phyloP scores from a whole-genome alignment of 371 early-diverging fungal species.

The Apophysomyces ossiformis region DNA sequence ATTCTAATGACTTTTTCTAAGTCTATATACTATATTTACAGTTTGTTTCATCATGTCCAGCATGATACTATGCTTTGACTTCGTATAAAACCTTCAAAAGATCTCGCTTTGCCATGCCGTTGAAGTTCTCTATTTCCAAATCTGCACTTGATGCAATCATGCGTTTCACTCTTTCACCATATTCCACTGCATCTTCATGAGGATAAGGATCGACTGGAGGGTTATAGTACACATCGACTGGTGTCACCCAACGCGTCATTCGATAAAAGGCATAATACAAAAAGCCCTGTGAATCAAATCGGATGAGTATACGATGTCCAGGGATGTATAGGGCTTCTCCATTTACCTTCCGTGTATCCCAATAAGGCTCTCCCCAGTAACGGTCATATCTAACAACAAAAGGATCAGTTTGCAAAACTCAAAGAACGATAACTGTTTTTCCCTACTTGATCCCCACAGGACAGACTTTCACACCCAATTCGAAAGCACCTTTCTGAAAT shows the following conservation, averaged over 20 bases:
- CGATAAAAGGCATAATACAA: slow-evolving; percentile 49
- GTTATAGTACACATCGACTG: slow-evolving; percentile 39
- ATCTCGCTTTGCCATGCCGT: slow-evolving; percentile 49
- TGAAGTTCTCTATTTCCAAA: slow-evolving; percentile 37
- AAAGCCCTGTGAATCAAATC: slow-evolving; percentile 26
- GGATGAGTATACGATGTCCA: not conserved
- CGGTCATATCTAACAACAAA: slow-evolving; percentile 31
- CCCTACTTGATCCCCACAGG: slow-evolving; percentile 46
- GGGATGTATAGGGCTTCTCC: not conserved
- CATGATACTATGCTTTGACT: slow-evolving; percentile 9
- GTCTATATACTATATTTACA: not conserved
- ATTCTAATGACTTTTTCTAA: not conserved
- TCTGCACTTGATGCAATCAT: slow-evolving; percentile 31
- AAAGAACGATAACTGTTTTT: slow-evolving; percentile 1
- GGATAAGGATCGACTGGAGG: slow-evolving; percentile 21
- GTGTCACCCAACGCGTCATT: slow-evolving; percentile 50
- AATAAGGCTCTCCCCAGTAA: slow-evolving; percentile 45
- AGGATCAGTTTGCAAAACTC: not conserved
- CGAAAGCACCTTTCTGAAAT: slow-evolving; percentile 91
- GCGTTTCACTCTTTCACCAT: slow-evolving; percentile 34
- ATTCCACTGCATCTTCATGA: slow-evolving; percentile 30
- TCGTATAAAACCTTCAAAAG: slow-evolving; percentile 27
- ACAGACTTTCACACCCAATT: slow-evolving; percentile 66
- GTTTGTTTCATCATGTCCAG: not conserved
- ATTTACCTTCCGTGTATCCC: slow-evolving; percentile 44